These are phyloP conservation scores for Phaeosphaeriaceae sp. DNA, from an alignment of 2,329 filamentous ascomycete species.

Conservation along the genomic window DNA sequence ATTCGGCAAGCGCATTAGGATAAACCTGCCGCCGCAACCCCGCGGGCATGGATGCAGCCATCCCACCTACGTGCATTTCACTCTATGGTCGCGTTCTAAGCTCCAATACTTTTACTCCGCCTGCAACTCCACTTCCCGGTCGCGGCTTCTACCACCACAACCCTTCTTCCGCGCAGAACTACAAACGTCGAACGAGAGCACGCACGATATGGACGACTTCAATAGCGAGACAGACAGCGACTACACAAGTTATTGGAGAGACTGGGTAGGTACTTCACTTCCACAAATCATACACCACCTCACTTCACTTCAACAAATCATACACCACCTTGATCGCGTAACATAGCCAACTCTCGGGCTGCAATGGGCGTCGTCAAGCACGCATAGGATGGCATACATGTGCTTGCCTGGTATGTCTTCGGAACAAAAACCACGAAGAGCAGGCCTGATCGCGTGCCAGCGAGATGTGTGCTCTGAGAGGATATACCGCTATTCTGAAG, in stretches of 20 bases:
- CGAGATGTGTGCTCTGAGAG: constrained; percentile 6
- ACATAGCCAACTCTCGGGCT: not conserved
- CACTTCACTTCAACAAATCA: constrained; percentile 13
- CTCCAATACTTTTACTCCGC: constrained; percentile 5
- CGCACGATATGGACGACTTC: constrained; percentile 85
- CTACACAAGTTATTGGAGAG: constrained; percentile 98
- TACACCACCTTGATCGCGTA: not conserved
- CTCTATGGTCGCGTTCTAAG: constrained; percentile 24
- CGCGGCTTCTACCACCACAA: constrained; percentile 12
- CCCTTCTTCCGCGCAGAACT: not conserved
- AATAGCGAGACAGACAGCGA: constrained; percentile 98
- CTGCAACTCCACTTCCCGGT: constrained; percentile 7
- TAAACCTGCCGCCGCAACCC: constrained; percentile 11
- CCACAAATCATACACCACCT: not conserved
- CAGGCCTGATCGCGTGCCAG: constrained; percentile 7
- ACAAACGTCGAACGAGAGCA: constrained; percentile 9
- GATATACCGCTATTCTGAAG: constrained; percentile 10
- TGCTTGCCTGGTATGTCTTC: constrained; percentile 4
- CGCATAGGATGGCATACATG: not conserved
- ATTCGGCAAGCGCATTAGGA: constrained; percentile 5
- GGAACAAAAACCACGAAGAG: not conserved
- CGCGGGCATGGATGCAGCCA: constrained; percentile 12
- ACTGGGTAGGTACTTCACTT: constrained; percentile 79
- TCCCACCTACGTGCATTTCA: constrained; percentile 29
- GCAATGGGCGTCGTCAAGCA: not conserved